These are phyloP conservation scores for Actinomortierella wolfii DNA, from an alignment of 371 early-diverging fungal genomes.

Conservation along the genomic window DNA sequence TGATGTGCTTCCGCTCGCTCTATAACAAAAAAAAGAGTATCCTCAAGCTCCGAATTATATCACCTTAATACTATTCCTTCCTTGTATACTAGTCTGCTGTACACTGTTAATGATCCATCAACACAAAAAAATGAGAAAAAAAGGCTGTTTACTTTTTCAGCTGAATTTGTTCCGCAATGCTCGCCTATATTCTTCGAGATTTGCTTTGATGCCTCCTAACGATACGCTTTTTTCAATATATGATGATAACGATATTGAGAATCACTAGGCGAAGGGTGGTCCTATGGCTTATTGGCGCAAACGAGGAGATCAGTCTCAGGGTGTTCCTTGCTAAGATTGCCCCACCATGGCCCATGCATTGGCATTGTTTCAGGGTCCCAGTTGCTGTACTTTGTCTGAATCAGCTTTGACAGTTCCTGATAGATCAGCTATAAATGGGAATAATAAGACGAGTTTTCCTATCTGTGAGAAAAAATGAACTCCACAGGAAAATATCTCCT, in stretches of 20 bases:
- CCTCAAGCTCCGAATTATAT: background rate
- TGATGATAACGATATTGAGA: no score
- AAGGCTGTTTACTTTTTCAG: background rate
- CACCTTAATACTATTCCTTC: background rate
- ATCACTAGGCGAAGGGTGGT: no score
- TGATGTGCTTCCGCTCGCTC: conserved; percentile 22
- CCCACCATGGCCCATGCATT: conserved; percentile 34
- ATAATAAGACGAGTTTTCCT: background rate
- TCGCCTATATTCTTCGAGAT: no score
- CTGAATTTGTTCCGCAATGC: no score
- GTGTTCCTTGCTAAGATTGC: conserved; percentile 23
- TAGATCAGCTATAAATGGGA: conserved; percentile 33
- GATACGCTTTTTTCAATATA: no score
- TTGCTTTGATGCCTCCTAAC: no score
- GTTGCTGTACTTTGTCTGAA: conserved; percentile 47
- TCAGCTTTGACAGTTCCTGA: conserved; percentile 41
- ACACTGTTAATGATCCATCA: background rate
- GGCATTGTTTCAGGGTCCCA: conserved; percentile 49
- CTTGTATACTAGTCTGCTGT: background rate
- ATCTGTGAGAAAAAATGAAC: background rate
- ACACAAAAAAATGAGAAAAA: background rate
- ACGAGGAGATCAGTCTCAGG: conserved; percentile 25
- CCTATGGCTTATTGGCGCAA: conserved; percentile 21
- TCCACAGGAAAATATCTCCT: background rate
- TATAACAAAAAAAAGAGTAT: no score